phyloP scores from a whole-genome alignment of 768 basidiomycete species.

The Tephrocybe sp. region DNA sequence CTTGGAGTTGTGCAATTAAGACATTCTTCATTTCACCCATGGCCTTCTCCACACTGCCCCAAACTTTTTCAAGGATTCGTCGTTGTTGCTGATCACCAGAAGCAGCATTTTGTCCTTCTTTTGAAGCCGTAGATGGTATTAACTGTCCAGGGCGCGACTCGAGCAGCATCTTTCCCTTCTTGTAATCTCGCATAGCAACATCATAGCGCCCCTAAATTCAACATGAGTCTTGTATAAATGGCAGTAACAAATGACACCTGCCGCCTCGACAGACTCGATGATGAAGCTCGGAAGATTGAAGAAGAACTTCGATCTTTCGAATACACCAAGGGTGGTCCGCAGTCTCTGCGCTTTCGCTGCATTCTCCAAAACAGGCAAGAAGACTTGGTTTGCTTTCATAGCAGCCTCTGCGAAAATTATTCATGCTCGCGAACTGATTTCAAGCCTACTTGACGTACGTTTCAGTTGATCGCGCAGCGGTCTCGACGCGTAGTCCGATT shows the following conservation, averaged over 20 bases:
- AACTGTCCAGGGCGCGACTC: constrained; percentile 88
- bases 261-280: constrained; percentile 84
- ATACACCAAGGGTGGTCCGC: constrained; percentile 88
- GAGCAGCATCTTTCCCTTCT: constrained; percentile 90
- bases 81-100: constrained; percentile 76
- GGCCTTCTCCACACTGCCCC: constrained; percentile 91
- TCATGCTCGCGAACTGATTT: background rate
- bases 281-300: constrained; percentile 96
- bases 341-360: constrained; percentile 92
- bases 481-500: constrained; percentile 79
- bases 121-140: constrained; percentile 62
- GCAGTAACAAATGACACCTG: constrained; percentile 35
- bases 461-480: constrained; percentile 84
- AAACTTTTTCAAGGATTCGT: constrained; percentile 93
- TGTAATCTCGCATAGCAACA: constrained; percentile 90
- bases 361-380: constrained; percentile 94
- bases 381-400: constrained; percentile 91
- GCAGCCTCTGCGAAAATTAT: constrained; percentile 62
- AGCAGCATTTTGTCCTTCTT: constrained; percentile 49
- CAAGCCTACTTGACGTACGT: constrained; percentile 43
- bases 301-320: constrained; percentile 96
- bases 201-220: constrained; percentile 82
- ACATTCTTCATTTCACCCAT: constrained; percentile 87
- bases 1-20: constrained; percentile 76
- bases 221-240: background rate